Conservation (phyloP, 148 eudicot genomes). For the Rhododendron griersonianum region DNA sequence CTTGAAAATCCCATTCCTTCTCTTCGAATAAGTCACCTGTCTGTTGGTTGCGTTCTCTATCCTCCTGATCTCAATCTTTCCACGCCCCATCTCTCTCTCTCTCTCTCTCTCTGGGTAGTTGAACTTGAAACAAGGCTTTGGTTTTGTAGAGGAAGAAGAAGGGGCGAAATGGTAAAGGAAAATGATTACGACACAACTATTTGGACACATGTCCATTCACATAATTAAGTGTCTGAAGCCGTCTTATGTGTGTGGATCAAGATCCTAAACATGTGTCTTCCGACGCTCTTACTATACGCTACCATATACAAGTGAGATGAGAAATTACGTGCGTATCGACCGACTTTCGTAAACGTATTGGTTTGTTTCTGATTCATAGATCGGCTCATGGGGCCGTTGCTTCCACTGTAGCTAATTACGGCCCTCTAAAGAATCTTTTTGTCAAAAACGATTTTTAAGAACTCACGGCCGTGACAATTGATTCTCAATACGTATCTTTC, state of each 20-base stretch:
- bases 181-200: not conserved
- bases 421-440: not conserved
- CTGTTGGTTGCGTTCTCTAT: constrained; percentile 53
- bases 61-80: constrained; percentile 50
- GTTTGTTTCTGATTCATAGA: not conserved
- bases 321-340: not conserved
- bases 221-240: not conserved
- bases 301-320: not conserved
- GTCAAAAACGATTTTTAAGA: no score
- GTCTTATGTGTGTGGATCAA: not conserved
- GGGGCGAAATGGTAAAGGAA: not conserved
- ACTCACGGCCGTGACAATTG: not conserved
- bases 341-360: not conserved
- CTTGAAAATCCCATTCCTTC: constrained; percentile 61
- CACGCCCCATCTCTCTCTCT: constrained; percentile 42
- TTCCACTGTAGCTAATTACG: not conserved
- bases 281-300: not conserved
- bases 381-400: not conserved
- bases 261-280: not conserved
- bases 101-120: not conserved
- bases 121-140: not conserved
- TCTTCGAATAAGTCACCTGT: constrained; percentile 61
- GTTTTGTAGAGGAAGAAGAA: not conserved
- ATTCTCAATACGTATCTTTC: no score
- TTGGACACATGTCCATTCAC: not conserved